Percentiles rank a stretch among this genome's conserved stretches.
These are phyloP conservation scores for Sedum album DNA, from an alignment of 164 flowering plant genomes.

Conservation along the genomic window DNA sequence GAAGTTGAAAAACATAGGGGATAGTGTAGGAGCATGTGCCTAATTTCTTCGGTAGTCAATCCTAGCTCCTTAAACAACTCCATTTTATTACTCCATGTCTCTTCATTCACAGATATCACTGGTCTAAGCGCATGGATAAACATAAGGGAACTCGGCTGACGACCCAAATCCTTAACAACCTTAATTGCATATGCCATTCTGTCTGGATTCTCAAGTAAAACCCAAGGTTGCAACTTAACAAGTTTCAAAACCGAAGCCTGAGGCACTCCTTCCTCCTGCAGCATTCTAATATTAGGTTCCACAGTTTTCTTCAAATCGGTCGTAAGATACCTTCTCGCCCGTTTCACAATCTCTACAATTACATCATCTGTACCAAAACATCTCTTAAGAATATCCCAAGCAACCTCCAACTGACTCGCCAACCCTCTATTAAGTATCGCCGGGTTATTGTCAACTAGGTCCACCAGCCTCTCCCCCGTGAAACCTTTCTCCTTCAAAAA, in stretches of 20 bases:
- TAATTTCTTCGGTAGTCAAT: constrained; percentile 15
- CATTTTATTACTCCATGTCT: constrained; percentile 15
- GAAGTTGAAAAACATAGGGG: constrained; percentile 13
- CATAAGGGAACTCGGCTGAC: constrained; percentile 7
- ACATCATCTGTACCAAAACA: constrained; percentile 6
- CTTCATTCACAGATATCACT: constrained; percentile 10
- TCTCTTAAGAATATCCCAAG: constrained; percentile 4
- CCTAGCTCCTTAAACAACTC: constrained; percentile 18
- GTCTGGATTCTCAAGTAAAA: neutral
- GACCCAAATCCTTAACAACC: constrained; percentile 9
- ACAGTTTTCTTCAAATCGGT: neutral
- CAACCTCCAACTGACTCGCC: neutral
- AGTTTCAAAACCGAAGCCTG: neutral
- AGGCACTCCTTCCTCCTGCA: constrained; percentile 14
- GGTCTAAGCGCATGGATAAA: constrained; percentile 10
- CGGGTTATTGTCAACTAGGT: constrained; percentile 3
- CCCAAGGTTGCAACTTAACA: constrained; percentile 3
- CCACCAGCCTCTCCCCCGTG: neutral
- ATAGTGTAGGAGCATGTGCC: constrained; percentile 3
- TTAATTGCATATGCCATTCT: constrained; percentile 9
- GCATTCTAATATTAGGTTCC: neutral
- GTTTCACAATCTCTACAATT: constrained; percentile 5
- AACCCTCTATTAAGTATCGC: constrained; percentile 3
- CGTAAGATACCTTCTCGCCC: neutral
- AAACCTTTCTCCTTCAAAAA: constrained; percentile 13